Evolutionary conservation across 2,329 filamentous ascomycete species (phyloP), one percentile per base, ranked within the genome.

Genomic region (Diaporthe capsici): DNA sequence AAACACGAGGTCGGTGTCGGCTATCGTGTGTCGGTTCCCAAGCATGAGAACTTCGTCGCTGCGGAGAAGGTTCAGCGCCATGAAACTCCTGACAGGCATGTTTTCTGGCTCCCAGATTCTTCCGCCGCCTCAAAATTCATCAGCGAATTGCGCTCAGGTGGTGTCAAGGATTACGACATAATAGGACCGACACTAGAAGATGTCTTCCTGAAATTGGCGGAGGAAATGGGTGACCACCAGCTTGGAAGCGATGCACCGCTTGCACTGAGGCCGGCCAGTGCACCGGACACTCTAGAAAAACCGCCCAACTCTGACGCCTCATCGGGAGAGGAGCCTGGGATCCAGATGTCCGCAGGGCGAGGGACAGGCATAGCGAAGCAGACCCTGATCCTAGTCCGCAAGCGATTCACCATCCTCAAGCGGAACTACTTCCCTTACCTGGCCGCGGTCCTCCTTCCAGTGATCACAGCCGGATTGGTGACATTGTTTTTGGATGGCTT

Each of bases 171-270:
- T 75, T 98, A 98, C 82, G 92, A 95, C 75, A 94, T 98, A 78
- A 94, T 94, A 22, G 95, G 95, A 0, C 96, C 96, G 0, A 97
- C 95, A 0, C 95, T 98, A 55, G 96, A 98, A 82, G 95, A 98
- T 79, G 95, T 98, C 0, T 98, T 98, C 83, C 85, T 98, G 34
- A 93, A 94, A 78, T 88, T 98, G 53, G 95, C 95, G 0, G 94
- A 96, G 80, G 95, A 98, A 82, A 90, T 95, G 74, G 88, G 88
- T 8, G 90, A 93, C 78, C 84, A 83, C 65, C 67, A 75, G 22
- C 28, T 77, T 25, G 75, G 67, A 17, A 72, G 49, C 20, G 78
- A 77, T 39, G 39, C 58, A 57, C 67, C 75, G 44, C 51, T 71
- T 44, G 51, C 37, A 78, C 80, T 31, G 74, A 78, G 13, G 61